A percentile compares a stretch with the other conserved stretches of the same genome.
These are phyloP conservation scores for Saturnispora kantuleensis DNA, from an alignment of 805 yeast species.

Conservation along the genomic window DNA sequence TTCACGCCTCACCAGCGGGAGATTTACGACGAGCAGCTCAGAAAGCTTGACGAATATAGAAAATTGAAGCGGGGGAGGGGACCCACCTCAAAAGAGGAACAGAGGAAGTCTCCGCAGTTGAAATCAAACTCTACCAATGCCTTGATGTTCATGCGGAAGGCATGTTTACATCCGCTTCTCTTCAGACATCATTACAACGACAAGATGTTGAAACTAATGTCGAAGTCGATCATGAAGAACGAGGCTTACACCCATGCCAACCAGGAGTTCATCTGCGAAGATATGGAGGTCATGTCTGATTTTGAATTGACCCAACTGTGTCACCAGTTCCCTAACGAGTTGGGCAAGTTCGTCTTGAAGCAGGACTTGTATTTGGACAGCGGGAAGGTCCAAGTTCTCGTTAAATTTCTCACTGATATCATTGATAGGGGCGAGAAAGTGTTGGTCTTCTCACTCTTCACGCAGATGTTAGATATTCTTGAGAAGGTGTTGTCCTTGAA, in stretches of 20 bases:
- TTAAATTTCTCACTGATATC: slow-evolving; percentile 47
- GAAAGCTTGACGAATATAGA: slow-evolving; percentile 31
- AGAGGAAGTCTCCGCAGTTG: slow-evolving; percentile 25
- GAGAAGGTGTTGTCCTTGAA: slow-evolving; percentile 62
- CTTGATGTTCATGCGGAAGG: slow-evolving; percentile 84
- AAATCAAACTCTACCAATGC: slow-evolving; percentile 40
- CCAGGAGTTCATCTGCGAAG: slow-evolving; percentile 69
- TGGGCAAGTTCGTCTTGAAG: slow-evolving; percentile 43
- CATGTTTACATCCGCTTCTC: slow-evolving; percentile 83
- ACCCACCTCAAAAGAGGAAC: slow-evolving; percentile 23
- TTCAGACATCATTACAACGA: slow-evolving; percentile 62
- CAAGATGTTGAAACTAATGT: slow-evolving; percentile 50
- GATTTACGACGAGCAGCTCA: slow-evolving; percentile 55
- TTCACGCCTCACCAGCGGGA: slow-evolving; percentile 43
- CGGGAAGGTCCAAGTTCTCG: slow-evolving; percentile 61
- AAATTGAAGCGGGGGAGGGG: slow-evolving; percentile 37
- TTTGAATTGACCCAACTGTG: slow-evolving; percentile 75
- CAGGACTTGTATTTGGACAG: slow-evolving; percentile 47
- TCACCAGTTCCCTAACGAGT: slow-evolving; percentile 56
- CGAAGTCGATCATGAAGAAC: slow-evolving; percentile 69
- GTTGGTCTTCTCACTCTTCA: slow-evolving; percentile 81
- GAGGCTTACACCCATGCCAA: slow-evolving; percentile 73
- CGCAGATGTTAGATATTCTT: slow-evolving; percentile 82
- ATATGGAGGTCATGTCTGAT: slow-evolving; percentile 92
- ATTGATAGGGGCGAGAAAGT: slow-evolving; percentile 54